Evolutionary conservation across 2,329 filamentous ascomycete genomes (phyloP).

Genomic region (Ophiostoma fasciatum): DNA sequence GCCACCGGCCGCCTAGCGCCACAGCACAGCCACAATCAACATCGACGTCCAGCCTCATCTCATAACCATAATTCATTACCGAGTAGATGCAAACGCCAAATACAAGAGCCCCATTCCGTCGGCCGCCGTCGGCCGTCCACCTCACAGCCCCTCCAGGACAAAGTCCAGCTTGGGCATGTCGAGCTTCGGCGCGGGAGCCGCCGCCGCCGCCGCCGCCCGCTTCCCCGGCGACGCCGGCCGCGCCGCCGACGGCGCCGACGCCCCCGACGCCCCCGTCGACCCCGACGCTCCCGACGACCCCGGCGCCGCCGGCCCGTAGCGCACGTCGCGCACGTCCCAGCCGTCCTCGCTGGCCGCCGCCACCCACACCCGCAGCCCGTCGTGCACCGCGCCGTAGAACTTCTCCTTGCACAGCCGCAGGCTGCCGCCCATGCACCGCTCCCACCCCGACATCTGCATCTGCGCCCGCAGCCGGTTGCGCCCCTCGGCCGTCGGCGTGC

Average conservation of each 20-base stretch:
- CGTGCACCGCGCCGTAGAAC: slow-evolving; percentile 86
- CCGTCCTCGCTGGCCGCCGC: slow-evolving; percentile 73
- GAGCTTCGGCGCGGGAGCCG: slow-evolving; percentile 37
- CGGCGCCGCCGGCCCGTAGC: slow-evolving; percentile 48
- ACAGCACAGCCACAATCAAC: too few species aligned
- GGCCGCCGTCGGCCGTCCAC: too few species aligned
- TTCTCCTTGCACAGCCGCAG: slow-evolving; percentile 93
- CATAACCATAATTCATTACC: too few species aligned
- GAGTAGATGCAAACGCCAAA: too few species aligned
- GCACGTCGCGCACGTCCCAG: slow-evolving; percentile 71
- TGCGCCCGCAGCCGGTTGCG: slow-evolving; percentile 69
- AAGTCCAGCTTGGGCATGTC: slow-evolving; percentile 45
- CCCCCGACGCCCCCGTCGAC: too few species aligned
- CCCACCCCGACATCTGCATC: slow-evolving; percentile 73
- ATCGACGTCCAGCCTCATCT: too few species aligned
- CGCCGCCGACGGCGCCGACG: too few species aligned
- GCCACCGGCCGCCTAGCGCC: too few species aligned
- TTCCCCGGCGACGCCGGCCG: slow-evolving; percentile 26
- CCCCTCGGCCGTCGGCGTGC: slow-evolving; percentile 50
- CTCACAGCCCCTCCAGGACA: slow-evolving; percentile 24
- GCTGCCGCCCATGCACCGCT: slow-evolving; percentile 73
- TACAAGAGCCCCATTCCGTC: too few species aligned
- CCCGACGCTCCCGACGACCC: too few species aligned
- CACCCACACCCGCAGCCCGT: slow-evolving; percentile 79
- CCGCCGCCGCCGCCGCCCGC: not conserved